phyloP scores from a whole-genome alignment of 495 filamentous ascomycete species.

The Astrothelium macrocarpum region DNA sequence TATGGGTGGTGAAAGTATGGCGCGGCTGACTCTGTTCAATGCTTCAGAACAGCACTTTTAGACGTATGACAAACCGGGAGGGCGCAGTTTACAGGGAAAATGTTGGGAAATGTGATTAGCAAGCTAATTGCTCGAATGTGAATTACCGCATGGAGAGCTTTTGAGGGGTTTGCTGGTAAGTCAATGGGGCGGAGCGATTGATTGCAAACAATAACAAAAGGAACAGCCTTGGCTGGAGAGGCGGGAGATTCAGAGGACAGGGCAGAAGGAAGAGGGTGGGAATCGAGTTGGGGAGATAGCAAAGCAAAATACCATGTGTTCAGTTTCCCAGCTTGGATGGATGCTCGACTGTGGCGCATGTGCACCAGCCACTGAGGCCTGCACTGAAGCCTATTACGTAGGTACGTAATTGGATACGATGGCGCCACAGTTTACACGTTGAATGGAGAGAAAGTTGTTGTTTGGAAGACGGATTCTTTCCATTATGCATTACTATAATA shows the following conservation, averaged over 20 bases:
- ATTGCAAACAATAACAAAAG: neutral
- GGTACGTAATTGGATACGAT: no score
- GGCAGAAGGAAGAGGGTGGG: neutral
- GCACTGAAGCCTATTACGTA: neutral
- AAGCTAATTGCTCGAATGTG: neutral
- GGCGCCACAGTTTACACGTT: no score
- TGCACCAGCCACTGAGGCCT: neutral
- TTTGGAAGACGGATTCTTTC: neutral
- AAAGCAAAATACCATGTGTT: conserved; percentile 4
- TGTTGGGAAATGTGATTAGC: neutral
- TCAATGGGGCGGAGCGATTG: neutral
- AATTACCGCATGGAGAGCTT: neutral
- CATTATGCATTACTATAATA: conserved; percentile 4
- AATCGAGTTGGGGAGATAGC: neutral
- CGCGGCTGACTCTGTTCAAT: no score
- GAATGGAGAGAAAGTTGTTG: no score
- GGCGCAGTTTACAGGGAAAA: neutral
- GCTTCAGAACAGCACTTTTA: no score
- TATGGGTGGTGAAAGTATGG: no score
- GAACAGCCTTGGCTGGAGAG: neutral
- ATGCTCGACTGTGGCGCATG: neutral
- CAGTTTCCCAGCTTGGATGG: conserved; percentile 1
- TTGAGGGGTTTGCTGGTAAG: neutral
- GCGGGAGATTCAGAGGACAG: neutral
- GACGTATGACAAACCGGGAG: no score